Evolutionary conservation across 1,284 basidiomycete species (phyloP), one percentile per base, ranked within the genome.

Genomic region (Ustilago nuda): DNA sequence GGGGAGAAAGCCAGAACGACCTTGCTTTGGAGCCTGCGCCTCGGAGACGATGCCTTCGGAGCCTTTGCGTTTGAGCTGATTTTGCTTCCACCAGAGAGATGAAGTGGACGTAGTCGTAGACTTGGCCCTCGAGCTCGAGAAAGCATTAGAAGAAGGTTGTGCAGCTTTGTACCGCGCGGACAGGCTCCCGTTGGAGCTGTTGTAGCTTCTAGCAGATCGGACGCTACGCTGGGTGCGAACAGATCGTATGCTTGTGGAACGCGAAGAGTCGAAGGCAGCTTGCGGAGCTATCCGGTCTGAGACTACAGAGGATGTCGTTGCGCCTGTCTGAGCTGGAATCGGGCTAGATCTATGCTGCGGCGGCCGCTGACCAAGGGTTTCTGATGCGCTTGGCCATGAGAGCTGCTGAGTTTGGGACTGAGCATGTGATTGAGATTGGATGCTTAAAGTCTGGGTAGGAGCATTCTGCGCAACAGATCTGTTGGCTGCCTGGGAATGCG

Each of bases 51-150:
- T 53, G 35, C 63, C 57, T 23, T 46, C 56, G 3, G 63, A 66
- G 27, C 56, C 63, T 43, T 66, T 66, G 52, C 57, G 56, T 37
- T 66, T 66, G 15, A 66, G 52, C 12, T 54, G 43, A n/a, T 58
- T 66, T 30, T 66, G 63, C 19, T 56, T 58, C 63, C 63, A 66
- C 63, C 63, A 66, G 27, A 35, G 32, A 8, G 50, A n/a, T 1
- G 41, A 33, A 7, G 27, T 37, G 2, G 33, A 17, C 11, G 27
- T 39, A 36, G 23, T 19, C 12, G 13, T 9, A 45, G 50, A 27
- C 17, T 39, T 64, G 51, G 50, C 11, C n/a, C 19, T 58, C 30
- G 12, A n/a, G 23, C 19, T 19, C 9, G 32, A 11, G 8, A 15
- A n/a, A 51, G 8, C 15, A 13, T 17, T 23, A 11, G 33, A 8